Percentiles rank a stretch among this genome's conserved stretches.
Conservation (phyloP, 148 eudicot genomes). For the Spergularia bocconei region DNA sequence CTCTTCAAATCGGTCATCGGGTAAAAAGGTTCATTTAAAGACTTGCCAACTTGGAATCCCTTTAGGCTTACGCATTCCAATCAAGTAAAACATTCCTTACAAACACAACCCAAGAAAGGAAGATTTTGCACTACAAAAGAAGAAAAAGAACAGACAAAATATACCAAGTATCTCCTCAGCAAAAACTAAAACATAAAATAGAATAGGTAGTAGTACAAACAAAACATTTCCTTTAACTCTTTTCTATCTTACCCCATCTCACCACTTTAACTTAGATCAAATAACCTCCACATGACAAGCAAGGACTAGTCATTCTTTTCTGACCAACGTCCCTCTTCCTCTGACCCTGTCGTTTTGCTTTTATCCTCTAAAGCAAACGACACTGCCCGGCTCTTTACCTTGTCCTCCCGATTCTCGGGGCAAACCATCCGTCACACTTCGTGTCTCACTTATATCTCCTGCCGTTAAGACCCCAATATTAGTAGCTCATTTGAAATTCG, state of each 20-base stretch:
- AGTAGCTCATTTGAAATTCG: not conserved
- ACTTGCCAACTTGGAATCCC: constrained; percentile 15
- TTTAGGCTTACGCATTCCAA: constrained; percentile 33
- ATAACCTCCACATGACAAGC: not conserved
- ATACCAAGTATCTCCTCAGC: not conserved
- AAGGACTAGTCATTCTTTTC: constrained; percentile 18
- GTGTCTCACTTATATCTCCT: not conserved
- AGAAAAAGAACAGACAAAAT: constrained; percentile 19
- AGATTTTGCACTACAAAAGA: constrained; percentile 20
- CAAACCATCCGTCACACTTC: no score
- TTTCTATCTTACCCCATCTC: not conserved
- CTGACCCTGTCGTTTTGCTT: constrained; percentile 32
- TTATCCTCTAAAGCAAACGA: constrained; percentile 22
- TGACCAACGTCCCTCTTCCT: constrained; percentile 20
- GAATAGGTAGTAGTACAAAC: not conserved
- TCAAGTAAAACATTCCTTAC: constrained; percentile 27
- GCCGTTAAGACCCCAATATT: not conserved
- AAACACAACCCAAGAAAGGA: constrained; percentile 25
- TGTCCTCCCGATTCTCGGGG: not conserved
- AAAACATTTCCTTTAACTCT: constrained; percentile 7
- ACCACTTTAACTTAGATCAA: constrained; percentile 27
- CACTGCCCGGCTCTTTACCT: constrained; percentile 18
- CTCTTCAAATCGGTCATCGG: no score
- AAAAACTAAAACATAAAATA: not conserved
- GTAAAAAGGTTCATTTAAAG: not conserved